Evolutionary conservation across 2,329 filamentous ascomycete genomes (phyloP).

Genomic region (Diaporthe citrichinensis): DNA sequence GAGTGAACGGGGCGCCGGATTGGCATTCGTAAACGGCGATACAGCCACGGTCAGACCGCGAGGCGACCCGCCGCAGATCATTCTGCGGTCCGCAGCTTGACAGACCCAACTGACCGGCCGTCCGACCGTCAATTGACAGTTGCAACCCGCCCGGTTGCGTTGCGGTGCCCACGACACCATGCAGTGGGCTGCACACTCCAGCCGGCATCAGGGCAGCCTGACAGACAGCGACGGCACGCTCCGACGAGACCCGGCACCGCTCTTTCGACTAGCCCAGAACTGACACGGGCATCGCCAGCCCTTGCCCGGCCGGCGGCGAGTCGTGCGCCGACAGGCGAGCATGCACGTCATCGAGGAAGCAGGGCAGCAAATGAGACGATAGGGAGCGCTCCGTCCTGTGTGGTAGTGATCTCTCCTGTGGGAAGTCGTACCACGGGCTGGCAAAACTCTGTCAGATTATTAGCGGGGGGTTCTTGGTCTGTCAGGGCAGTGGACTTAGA

Average conservation of each 20-base stretch:
- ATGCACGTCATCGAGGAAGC: constrained; percentile 15
- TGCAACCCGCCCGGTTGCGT: neutral
- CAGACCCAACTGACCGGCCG: neutral
- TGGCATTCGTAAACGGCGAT: neutral
- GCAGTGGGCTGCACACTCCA: neutral
- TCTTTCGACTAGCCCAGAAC: neutral
- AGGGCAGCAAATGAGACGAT: neutral
- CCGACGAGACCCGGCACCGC: neutral
- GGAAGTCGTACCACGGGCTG: neutral
- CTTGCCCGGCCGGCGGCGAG: constrained; percentile 6
- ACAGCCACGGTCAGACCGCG: neutral
- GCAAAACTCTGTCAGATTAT: constrained; percentile 20
- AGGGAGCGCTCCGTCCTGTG: neutral
- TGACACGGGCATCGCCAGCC: neutral
- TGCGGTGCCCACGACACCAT: neutral
- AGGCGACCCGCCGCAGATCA: neutral
- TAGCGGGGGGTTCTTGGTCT: neutral
- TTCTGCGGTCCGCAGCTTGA: neutral
- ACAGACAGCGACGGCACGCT: neutral
- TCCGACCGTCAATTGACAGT: neutral
- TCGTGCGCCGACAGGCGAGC: neutral
- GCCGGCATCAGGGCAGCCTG: neutral
- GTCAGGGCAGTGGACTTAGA: neutral
- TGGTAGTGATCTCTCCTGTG: neutral
- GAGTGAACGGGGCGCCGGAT: neutral